Percentiles rank a stretch among this genome's conserved stretches.
phyloP scores from a whole-genome alignment of 116 monocot genomes.

The Papilionanthe hybrid region DNA sequence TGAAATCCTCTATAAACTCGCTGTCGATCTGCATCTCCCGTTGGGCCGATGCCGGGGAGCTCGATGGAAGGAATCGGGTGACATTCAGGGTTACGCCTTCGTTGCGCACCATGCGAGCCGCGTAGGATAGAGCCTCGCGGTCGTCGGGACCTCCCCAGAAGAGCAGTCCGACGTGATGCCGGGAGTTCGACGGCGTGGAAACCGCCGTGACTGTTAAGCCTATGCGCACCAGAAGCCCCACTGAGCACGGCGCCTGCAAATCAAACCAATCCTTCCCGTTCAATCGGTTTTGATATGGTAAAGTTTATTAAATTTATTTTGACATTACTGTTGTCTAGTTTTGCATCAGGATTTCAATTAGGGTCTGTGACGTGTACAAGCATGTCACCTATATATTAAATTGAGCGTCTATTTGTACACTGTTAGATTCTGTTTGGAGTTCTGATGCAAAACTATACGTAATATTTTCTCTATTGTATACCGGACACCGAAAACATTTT shows the following conservation, averaged over 20 bases:
- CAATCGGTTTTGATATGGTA: too few species aligned
- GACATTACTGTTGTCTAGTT: too few species aligned
- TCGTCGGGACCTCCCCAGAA: constrained; percentile 66
- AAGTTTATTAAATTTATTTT: too few species aligned
- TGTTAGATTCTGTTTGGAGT: too few species aligned
- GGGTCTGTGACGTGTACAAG: too few species aligned
- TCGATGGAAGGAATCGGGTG: constrained; percentile 3
- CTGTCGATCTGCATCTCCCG: neutral
- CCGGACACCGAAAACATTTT: too few species aligned
- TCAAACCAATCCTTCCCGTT: neutral
- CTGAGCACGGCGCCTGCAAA: constrained; percentile 39
- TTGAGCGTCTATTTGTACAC: too few species aligned
- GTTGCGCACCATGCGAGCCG: constrained; percentile 38
- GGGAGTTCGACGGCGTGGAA: neutral
- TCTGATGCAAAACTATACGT: too few species aligned
- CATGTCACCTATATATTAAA: too few species aligned
- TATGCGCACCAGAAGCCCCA: constrained; percentile 43
- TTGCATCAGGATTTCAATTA: too few species aligned
- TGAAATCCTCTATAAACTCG: constrained; percentile 14
- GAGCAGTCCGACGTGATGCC: constrained; percentile 30
- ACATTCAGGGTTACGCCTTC: constrained; percentile 27
- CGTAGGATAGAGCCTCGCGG: constrained; percentile 48
- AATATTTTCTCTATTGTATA: too few species aligned
- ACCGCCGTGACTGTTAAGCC: neutral
- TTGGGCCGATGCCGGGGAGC: neutral